Evolutionary conservation across 495 filamentous ascomycete species (phyloP).

Genomic region (Beverwykella pulmonaria): DNA sequence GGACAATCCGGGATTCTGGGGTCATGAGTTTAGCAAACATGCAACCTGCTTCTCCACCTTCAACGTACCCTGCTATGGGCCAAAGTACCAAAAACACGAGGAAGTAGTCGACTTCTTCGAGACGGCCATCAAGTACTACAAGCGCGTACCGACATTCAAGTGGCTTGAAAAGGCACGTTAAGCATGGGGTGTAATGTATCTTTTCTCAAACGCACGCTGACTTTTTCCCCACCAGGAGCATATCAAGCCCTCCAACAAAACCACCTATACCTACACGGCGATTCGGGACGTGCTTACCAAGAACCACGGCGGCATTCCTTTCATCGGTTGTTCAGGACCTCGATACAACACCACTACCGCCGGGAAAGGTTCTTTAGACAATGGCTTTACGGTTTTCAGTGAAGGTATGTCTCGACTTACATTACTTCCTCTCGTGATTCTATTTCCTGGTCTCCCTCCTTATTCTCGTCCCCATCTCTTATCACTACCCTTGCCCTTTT

Average conservation of each 20-base stretch:
- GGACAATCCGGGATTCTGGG: slow-evolving; percentile 54
- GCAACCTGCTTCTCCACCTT: slow-evolving; percentile 59
- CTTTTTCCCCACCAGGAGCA: too few species aligned
- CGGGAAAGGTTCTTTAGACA: slow-evolving; percentile 51
- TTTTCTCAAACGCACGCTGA: too few species aligned
- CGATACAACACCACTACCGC: slow-evolving; percentile 52
- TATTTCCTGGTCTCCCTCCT: too few species aligned
- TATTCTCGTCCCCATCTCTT: too few species aligned
- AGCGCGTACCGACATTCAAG: slow-evolving; percentile 51
- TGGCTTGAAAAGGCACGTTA: slow-evolving; percentile 40
- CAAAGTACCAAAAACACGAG: slow-evolving; percentile 46
- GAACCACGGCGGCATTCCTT: slow-evolving; percentile 49
- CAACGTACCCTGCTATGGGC: slow-evolving; percentile 55
- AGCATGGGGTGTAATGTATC: too few species aligned
- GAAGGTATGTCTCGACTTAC: slow-evolving; percentile 40
- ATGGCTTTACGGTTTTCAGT: slow-evolving; percentile 49
- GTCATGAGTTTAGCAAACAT: slow-evolving; percentile 60
- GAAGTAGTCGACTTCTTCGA: slow-evolving; percentile 56
- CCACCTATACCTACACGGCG: slow-evolving; percentile 45
- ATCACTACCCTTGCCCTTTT: too few species aligned
- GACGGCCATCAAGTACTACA: slow-evolving; percentile 47
- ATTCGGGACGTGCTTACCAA: slow-evolving; percentile 47
- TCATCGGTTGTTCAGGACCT: slow-evolving; percentile 54
- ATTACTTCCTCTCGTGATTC: slow-evolving; percentile 6
- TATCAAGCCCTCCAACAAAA: slow-evolving; percentile 40